phyloP scores from a whole-genome alignment of 345 rosid species.

The Populus davidiana region DNA sequence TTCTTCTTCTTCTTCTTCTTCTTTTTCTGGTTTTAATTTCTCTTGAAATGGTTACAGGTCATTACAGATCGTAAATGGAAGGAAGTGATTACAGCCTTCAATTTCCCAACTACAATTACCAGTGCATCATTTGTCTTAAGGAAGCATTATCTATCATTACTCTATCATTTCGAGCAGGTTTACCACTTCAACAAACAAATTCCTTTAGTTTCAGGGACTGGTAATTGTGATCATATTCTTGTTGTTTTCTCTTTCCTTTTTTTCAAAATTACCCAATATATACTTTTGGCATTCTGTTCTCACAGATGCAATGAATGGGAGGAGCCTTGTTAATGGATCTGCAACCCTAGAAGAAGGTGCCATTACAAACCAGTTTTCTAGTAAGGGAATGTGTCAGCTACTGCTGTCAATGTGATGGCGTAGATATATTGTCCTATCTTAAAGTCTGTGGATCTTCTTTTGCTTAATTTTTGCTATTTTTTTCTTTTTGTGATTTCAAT shows the following conservation, averaged over 20 bases:
- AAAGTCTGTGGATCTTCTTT: background rate
- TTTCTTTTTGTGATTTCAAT: background rate
- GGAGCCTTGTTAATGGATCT: slow-evolving; percentile 35
- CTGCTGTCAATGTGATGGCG: no score
- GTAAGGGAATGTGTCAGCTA: slow-evolving; percentile 16
- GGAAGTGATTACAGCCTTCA: slow-evolving; percentile 70
- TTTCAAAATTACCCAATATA: background rate
- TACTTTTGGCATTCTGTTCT: background rate
- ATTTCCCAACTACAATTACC: slow-evolving; percentile 77
- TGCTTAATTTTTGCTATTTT: background rate
- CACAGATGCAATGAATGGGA: slow-evolving; percentile 30
- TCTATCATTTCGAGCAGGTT: slow-evolving; percentile 67
- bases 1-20: no score
- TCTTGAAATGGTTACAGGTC: slow-evolving; percentile 45
- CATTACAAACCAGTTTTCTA: slow-evolving; percentile 18
- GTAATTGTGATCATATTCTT: slow-evolving; percentile 20
- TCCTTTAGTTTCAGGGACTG: slow-evolving; percentile 36
- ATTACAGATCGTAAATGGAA: slow-evolving; percentile 78
- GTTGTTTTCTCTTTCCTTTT: background rate
- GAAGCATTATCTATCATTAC: slow-evolving; percentile 68
- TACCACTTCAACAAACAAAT: slow-evolving; percentile 53
- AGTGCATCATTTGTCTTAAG: slow-evolving; percentile 82
- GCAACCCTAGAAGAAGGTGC: slow-evolving; percentile 26
- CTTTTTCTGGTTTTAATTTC: background rate
- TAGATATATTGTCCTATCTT: no score